Conservation (phyloP, 1,139 yeast genomes). For the Yamadazyma taylorii region DNA sequence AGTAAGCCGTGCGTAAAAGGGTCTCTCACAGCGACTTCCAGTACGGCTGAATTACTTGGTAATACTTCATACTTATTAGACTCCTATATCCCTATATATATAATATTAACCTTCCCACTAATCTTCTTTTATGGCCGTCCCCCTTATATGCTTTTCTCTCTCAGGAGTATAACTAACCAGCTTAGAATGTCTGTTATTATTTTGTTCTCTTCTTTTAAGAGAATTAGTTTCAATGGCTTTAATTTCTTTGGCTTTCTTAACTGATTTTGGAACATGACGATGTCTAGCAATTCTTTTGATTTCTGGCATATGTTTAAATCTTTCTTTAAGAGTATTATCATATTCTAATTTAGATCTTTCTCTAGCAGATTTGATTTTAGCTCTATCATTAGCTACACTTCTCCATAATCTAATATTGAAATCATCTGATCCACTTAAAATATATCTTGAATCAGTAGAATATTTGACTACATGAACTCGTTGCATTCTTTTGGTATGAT, state of each 20-base stretch:
- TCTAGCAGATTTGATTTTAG: slow-evolving; percentile 76
- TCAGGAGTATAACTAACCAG: slow-evolving; percentile 66
- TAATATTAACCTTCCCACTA: too few species aligned
- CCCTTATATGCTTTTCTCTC: slow-evolving; percentile 82
- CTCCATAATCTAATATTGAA: slow-evolving; percentile 96
- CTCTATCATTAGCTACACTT: slow-evolving; percentile 78
- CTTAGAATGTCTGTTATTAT: slow-evolving; percentile 75
- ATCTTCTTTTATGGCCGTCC: slow-evolving; percentile 64
- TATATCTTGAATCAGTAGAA: slow-evolving; percentile 85
- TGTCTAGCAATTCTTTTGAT: slow-evolving; percentile 86
- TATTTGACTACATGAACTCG: slow-evolving; percentile 81
- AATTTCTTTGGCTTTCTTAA: slow-evolving; percentile 86
- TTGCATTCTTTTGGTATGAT: slow-evolving; percentile 98
- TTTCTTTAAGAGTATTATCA: slow-evolving; percentile 86
- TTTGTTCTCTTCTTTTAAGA: slow-evolving; percentile 76
- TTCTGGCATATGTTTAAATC: slow-evolving; percentile 96
- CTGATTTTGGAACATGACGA: slow-evolving; percentile 83
- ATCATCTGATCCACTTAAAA: slow-evolving; percentile 92
- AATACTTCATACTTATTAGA: too few species aligned
- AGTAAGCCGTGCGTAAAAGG: too few species aligned
- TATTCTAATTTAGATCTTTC: slow-evolving; percentile 85
- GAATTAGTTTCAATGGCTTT: slow-evolving; percentile 73
- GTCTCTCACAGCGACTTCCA: too few species aligned
- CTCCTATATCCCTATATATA: too few species aligned
- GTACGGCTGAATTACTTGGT: too few species aligned